Evolutionary conservation across 192 early-diverging fungal genomes (phyloP), one percentile per base, ranked within the genome.

Genomic region (Dispira simplex): DNA sequence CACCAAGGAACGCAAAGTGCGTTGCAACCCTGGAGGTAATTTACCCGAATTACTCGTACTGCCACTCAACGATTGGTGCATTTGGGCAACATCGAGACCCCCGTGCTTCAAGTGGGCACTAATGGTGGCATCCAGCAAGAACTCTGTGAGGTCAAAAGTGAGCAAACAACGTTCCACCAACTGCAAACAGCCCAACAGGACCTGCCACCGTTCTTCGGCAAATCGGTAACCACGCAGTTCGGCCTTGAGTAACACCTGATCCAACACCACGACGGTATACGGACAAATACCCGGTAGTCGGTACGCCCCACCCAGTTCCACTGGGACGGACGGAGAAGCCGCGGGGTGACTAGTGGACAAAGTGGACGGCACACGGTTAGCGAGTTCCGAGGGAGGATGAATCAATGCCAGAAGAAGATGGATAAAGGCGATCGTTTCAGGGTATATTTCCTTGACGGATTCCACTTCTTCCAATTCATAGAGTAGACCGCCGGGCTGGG

Each of bases 391-490:
- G 9, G 81, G 80, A 11, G 76, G 64, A 49, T 91, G 86, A 32
- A 88, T 79, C 14, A 96, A 74, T 39, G 77, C 69, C 1, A 76
- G 75, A 13, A 99, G 66, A 3, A 99, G 79, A 9, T 75, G 68
- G 11, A 95, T 66, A 71, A 94, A 90, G 0, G 93, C 85, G 8
- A 90, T 67, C 9, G 90, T 94, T 73, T 95, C 88, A 0, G 90
- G 85, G 65, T 92, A 99, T 1, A 81, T 85, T 63, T 91, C 80
- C 45, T 79, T 84, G 8, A 76, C 76, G 0, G 82, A 63, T 69
- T 94, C 91, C 14, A 86, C 82, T 66, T 93, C 90, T 32, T 90
- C 82, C 62, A 96, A 72, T 71, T 96, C 89, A 66, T 81, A 85
- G 32, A 83, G 68, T 39, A 90, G 80, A 18, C 87, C 85, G 8